Percentiles rank a stretch among this genome's conserved stretches.
Evolutionary conservation across 1,284 basidiomycete species (phyloP).

Genomic region (Boletus mariae): DNA sequence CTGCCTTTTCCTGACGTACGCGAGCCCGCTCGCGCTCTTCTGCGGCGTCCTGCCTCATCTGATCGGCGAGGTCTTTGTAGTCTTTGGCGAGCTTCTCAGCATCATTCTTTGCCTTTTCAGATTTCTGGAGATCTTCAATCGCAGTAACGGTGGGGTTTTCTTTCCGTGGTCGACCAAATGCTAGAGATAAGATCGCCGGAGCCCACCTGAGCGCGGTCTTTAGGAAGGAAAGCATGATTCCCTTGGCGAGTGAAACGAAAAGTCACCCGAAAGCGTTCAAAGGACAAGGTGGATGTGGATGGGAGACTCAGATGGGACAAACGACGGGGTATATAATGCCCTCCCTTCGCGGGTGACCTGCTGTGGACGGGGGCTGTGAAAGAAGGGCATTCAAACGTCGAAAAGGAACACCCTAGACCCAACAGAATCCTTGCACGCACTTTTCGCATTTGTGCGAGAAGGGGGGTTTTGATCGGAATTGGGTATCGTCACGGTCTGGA

Average conservation of each 20-base stretch:
- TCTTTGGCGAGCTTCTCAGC: neutral
- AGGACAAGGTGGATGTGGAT: neutral
- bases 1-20: constrained; percentile 14
- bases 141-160: neutral
- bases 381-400: neutral
- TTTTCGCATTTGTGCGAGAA: neutral
- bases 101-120: neutral
- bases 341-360: neutral
- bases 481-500: neutral
- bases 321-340: neutral
- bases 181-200: neutral
- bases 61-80: neutral
- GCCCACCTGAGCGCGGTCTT: neutral
- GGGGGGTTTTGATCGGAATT: neutral
- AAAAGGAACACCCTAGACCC: neutral
- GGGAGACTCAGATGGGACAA: neutral
- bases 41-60: neutral
- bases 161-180: neutral
- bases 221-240: neutral
- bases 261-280: neutral
- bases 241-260: neutral
- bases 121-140: neutral
- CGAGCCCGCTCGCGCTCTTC: constrained; percentile 7
- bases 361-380: neutral
- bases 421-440: neutral